Percentiles rank a stretch among this genome's conserved stretches.
Evolutionary conservation across 768 basidiomycete genomes (phyloP).

Genomic region (Russula griseocarnosa): DNA sequence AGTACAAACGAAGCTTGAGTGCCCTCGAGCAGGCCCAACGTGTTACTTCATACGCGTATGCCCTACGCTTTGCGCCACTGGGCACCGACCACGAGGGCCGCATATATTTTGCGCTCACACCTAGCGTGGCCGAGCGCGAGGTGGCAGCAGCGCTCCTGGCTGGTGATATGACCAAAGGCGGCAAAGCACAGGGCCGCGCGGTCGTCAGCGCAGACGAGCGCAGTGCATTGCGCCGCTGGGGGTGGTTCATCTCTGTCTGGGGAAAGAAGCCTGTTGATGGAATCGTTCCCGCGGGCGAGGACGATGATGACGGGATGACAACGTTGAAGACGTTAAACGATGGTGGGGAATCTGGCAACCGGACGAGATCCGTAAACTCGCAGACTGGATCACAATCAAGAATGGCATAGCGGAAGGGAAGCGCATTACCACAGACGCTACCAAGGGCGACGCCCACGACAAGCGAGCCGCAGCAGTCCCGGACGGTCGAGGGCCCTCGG

Average conservation of each 20-base stretch:
- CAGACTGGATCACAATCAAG: conserved; percentile 59
- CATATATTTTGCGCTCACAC: conserved; percentile 62
- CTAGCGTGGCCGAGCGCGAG: conserved; percentile 56
- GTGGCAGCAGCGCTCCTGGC: conserved; percentile 37
- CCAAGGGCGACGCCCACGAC: neutral
- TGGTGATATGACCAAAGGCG: conserved; percentile 35
- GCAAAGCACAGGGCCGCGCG: conserved; percentile 42
- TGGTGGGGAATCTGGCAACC: conserved; percentile 79
- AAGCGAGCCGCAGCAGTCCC: neutral
- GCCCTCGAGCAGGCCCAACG: conserved; percentile 56
- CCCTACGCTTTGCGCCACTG: conserved; percentile 55
- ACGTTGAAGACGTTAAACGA: conserved; percentile 42
- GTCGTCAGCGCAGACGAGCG: conserved; percentile 47
- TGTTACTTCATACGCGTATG: conserved; percentile 43
- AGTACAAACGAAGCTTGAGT: conserved; percentile 48
- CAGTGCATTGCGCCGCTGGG: conserved; percentile 55
- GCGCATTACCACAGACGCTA: conserved; percentile 2
- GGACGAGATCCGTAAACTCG: conserved; percentile 58
- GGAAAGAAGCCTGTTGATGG: conserved; percentile 46
- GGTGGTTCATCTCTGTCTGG: conserved; percentile 76
- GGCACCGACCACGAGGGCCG: conserved; percentile 69
- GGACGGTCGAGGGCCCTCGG: neutral
- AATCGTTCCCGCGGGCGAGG: conserved; percentile 24
- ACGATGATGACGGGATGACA: conserved; percentile 28
- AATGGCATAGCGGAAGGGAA: conserved; percentile 39